Evolutionary conservation across 768 basidiomycete genomes (phyloP).

Genomic region (Trametes coccinea): DNA sequence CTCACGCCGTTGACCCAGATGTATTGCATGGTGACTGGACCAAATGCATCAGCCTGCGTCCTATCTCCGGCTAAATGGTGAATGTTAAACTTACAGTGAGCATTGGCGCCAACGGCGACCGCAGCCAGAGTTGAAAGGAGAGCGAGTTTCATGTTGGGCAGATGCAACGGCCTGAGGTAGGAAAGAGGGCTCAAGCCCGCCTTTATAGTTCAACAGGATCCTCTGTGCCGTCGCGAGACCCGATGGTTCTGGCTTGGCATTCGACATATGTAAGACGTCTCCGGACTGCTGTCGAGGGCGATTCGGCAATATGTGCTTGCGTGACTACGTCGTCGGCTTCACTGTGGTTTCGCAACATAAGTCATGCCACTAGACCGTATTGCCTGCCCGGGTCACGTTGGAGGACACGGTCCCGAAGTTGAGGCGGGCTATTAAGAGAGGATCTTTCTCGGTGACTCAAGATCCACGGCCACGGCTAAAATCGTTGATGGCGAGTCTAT

Average conservation of each 20-base stretch:
- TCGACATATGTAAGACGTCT: neutral
- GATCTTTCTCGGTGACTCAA: too few species aligned
- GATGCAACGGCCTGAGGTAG: conserved; percentile 2
- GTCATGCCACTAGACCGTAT: too few species aligned
- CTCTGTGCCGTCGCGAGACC: neutral
- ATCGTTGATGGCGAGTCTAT: too few species aligned
- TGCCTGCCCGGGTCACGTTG: too few species aligned
- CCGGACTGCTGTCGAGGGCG: neutral
- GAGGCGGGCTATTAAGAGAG: too few species aligned
- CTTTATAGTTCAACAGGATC: conserved; percentile 6
- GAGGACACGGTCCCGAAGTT: too few species aligned
- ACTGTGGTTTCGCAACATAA: too few species aligned
- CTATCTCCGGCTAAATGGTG: too few species aligned
- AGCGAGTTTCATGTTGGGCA: conserved; percentile 37
- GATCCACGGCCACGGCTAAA: too few species aligned
- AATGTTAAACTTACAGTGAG: conserved; percentile 45
- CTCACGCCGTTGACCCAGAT: conserved; percentile 51
- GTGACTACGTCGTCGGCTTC: conserved; percentile 2
- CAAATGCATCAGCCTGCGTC: neutral
- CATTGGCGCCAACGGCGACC: conserved; percentile 39
- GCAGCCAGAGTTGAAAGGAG: conserved; percentile 36
- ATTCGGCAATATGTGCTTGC: conserved; percentile 11
- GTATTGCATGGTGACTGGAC: conserved; percentile 51
- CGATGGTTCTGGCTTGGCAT: conserved; percentile 9
- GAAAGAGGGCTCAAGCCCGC: too few species aligned